Percentiles rank a stretch among this genome's conserved stretches.
Conservation (phyloP, 1,284 basidiomycete genomes). For the Pholiota adiposa region DNA sequence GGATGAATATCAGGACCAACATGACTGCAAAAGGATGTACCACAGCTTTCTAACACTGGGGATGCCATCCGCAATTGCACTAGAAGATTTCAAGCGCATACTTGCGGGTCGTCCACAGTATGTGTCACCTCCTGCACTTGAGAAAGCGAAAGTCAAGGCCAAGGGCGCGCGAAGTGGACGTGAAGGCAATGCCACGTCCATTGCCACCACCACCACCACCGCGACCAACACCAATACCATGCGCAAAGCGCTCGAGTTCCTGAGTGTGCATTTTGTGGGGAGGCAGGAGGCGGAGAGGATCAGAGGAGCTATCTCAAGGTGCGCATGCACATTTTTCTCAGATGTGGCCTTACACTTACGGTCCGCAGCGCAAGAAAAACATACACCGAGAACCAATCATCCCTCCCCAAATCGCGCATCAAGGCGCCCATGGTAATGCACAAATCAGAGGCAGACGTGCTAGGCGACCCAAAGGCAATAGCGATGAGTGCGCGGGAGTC, state of each 20-base stretch:
- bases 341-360: neutral
- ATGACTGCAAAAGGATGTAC: neutral
- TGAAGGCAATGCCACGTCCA: too few species aligned
- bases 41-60: neutral
- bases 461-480: constrained; percentile 13
- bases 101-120: neutral
- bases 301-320: neutral
- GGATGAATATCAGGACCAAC: too few species aligned
- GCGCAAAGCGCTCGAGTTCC: neutral
- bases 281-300: constrained; percentile 2
- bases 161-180: neutral
- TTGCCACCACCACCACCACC: too few species aligned
- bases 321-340: neutral
- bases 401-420: neutral
- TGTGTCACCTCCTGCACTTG: too few species aligned
- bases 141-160: neutral
- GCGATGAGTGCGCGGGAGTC: constrained; percentile 11
- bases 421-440: neutral
- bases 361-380: neutral
- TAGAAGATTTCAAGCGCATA: neutral
- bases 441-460: neutral
- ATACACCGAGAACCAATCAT: neutral
- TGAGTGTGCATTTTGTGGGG: constrained; percentile 6
- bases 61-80: neutral
- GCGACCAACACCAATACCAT: neutral